A percentile compares a stretch with the other conserved stretches of the same genome.
These are phyloP conservation scores for Mycena rosella DNA, from an alignment of 768 basidiomycete genomes.

Conservation along the genomic window DNA sequence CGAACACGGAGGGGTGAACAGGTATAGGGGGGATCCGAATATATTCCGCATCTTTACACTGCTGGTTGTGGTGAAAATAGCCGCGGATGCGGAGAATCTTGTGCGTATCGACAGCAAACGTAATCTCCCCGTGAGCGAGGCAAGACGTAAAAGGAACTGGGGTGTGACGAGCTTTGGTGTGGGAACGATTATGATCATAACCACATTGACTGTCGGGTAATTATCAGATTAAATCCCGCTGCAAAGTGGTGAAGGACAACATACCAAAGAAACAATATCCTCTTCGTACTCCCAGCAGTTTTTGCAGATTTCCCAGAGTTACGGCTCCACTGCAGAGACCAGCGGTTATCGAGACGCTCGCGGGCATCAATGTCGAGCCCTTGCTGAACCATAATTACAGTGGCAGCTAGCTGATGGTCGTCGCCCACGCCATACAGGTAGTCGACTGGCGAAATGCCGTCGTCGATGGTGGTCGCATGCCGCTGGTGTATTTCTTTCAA, in stretches of 20 bases:
- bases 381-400: neutral
- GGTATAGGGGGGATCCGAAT: neutral
- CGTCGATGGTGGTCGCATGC: no score
- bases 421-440: neutral
- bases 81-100: slow-evolving; percentile 17
- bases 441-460: neutral
- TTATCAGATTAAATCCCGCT: neutral
- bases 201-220: neutral
- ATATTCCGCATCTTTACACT: neutral
- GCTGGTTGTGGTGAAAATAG: slow-evolving; percentile 8
- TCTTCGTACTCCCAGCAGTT: neutral
- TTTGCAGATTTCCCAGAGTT: neutral
- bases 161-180: neutral
- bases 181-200: slow-evolving; percentile 2
- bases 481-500: no score
- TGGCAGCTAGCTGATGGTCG: no score
- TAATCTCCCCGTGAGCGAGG: slow-evolving; percentile 21
- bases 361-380: neutral
- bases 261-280: neutral
- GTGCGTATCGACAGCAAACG: neutral
- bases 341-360: slow-evolving; percentile 3
- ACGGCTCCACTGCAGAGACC: slow-evolving; percentile 1
- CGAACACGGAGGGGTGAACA: neutral
- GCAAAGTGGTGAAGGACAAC: neutral
- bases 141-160: neutral